phyloP scores from a whole-genome alignment of 331 rosid species.

The Ulmus americana region DNA sequence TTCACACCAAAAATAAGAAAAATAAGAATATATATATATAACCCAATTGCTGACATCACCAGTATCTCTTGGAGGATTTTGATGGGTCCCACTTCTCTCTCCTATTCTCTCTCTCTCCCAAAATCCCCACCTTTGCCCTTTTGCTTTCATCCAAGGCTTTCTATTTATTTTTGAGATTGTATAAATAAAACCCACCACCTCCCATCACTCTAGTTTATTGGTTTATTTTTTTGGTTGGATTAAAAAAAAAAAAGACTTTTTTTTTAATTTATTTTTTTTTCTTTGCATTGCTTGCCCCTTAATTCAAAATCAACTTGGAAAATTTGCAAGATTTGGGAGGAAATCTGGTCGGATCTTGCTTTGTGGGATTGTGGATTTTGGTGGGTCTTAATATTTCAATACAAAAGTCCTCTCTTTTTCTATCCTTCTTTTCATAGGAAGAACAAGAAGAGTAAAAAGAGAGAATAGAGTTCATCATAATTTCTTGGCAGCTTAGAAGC shows the following conservation, averaged over 20 bases:
- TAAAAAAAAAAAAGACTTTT: neutral
- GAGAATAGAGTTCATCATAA: neutral
- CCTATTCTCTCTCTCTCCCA: neutral
- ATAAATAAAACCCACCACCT: slow-evolving; percentile 30
- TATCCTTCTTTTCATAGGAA: slow-evolving; percentile 13
- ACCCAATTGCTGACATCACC: slow-evolving; percentile 64
- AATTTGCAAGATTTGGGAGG: slow-evolving; percentile 65
- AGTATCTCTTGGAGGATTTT: slow-evolving; percentile 78
- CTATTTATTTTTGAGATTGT: slow-evolving; percentile 19
- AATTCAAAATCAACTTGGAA: slow-evolving; percentile 68
- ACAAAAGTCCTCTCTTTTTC: slow-evolving; percentile 36
- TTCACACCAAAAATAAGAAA: slow-evolving; percentile 40
- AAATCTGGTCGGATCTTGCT: slow-evolving; percentile 99
- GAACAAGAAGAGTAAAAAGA: neutral
- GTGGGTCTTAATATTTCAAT: slow-evolving; percentile 62
- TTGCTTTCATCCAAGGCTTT: slow-evolving; percentile 25
- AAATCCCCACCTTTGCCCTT: slow-evolving; percentile 15
- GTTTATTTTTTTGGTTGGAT: slow-evolving; percentile 6
- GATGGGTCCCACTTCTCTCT: slow-evolving; percentile 41
- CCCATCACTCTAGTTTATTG: slow-evolving; percentile 22
- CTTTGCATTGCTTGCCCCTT: slow-evolving; percentile 62
- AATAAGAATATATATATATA: neutral
- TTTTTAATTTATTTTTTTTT: slow-evolving; percentile 14
- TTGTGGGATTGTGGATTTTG: slow-evolving; percentile 70
- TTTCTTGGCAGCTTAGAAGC: neutral